Base-by-base conservation (phyloP, 805 yeast genomes). In the Cyberlindnera japonica region DNA sequence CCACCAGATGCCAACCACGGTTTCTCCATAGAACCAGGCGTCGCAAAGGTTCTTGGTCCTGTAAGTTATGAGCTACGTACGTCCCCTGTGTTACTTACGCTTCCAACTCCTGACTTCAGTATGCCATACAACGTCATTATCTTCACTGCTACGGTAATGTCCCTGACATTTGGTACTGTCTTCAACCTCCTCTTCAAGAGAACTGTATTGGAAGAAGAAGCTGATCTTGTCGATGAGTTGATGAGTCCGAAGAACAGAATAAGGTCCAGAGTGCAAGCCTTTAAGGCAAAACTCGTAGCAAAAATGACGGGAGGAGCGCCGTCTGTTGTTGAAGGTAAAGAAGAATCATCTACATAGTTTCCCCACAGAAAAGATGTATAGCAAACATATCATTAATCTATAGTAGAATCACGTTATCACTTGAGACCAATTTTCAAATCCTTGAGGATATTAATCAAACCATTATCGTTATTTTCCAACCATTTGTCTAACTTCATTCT, bases 1-100 rank as follows among this genome's bases (percentile, higher is more conserved):
- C 99, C 99, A n/a, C 99, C 99, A 1, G 99, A 93, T 68, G 98
- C 99, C 2, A 93, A 93, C 59, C 97, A 93, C 54, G 99, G 99
- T 1, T 93, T 93, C 63, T 91, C 90, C 44, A 79, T 93, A 32
- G 93, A 93, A 18, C 95, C 98, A 0, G 95, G 95, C 5, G 83
- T 87, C 10, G 70, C 88, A 11, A 74, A 83, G 3, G 75, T 86
- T 0, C 38, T 80, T 8, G 59, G 62, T 10, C 68, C 67, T 42
- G 51, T 22, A 11, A 30, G 45, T 6, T 81, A 83, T 51, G 71
- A 75, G 44, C 52, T 81, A 45, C 74, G 98, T 57, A 87, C 98
- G 0, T 77, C 96, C 5, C 84, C 97, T n/a, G 73, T 90, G 31
- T 68, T 93, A 43, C 68, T 93, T 35, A 78, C 93, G 0, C 70